phyloP scores from a whole-genome alignment of 2,329 filamentous ascomycete genomes.

The Paraphoma sp. region DNA sequence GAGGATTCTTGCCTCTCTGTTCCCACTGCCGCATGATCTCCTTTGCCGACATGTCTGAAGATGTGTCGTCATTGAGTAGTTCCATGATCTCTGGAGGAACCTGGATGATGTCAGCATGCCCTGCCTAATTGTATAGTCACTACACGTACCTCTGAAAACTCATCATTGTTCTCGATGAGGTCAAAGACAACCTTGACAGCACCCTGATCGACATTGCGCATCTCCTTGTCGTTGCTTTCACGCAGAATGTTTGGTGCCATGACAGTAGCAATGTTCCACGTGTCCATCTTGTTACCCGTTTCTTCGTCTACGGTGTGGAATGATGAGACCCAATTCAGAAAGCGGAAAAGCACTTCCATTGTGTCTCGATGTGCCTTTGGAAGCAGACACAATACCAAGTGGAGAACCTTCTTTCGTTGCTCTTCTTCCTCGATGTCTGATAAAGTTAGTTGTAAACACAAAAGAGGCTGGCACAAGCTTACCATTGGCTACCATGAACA shows the following conservation, averaged over 20 bases:
- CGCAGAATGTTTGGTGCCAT: constrained; percentile 96
- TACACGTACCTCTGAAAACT: constrained; percentile 89
- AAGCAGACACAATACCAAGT: constrained; percentile 88
- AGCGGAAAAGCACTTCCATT: constrained; percentile 92
- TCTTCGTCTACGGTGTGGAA: constrained; percentile 98
- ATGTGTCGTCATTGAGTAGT: constrained; percentile 83
- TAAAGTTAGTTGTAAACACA: constrained; percentile 17
- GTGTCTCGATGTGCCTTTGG: constrained; percentile 93
- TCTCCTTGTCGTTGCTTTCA: constrained; percentile 60
- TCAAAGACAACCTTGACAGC: constrained; percentile 93
- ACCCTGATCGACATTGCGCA: constrained; percentile 82
- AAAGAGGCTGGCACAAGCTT: constrained; percentile 35
- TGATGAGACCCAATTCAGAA: constrained; percentile 96
- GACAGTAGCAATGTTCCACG: constrained; percentile 95
- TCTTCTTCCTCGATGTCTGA: constrained; percentile 79
- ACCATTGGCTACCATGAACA: constrained; percentile 90
- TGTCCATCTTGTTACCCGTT: constrained; percentile 97
- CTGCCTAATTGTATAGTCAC: not conserved
- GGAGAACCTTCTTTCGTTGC: constrained; percentile 82
- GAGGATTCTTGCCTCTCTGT: constrained; percentile 74
- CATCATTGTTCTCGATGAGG: constrained; percentile 90
- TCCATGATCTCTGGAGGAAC: constrained; percentile 91
- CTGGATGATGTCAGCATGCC: constrained; percentile 56
- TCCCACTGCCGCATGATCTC: constrained; percentile 95
- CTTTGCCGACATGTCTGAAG: constrained; percentile 90